Percentiles rank a stretch among this genome's conserved stretches.
These are phyloP conservation scores for Boechera divaricarpa DNA, from an alignment of 345 rosid species.

Conservation along the genomic window DNA sequence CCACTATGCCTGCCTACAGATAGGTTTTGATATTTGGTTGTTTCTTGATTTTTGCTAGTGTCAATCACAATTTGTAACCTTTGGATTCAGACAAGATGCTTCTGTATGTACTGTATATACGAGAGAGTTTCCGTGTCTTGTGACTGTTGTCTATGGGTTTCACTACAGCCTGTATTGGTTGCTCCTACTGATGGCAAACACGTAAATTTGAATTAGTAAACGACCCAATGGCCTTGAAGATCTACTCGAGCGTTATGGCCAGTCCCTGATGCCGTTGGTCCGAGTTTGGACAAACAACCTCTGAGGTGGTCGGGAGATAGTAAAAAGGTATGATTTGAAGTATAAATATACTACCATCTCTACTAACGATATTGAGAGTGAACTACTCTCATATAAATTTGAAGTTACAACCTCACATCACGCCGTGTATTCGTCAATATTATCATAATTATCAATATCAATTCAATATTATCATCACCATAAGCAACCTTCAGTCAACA, in stretches of 20 bases:
- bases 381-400: background rate
- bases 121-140: background rate
- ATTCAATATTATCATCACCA: slow-evolving; percentile 14
- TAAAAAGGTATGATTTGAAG: background rate
- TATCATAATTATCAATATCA: background rate
- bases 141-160: too few relatives aligned
- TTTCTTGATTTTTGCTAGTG: background rate
- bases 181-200: background rate
- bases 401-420: background rate
- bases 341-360: background rate
- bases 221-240: background rate
- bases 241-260: background rate
- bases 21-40: background rate
- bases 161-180: background rate
- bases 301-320: background rate
- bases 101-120: background rate
- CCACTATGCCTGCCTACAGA: background rate
- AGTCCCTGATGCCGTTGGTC: too few relatives aligned
- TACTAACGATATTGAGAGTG: background rate
- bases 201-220: background rate
- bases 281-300: background rate
- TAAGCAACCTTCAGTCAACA: slow-evolving; percentile 26
- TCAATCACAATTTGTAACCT: background rate
- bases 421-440: background rate
- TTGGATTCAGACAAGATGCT: slow-evolving; percentile 1